Percentiles rank a stretch among this genome's conserved stretches.
Conservation (phyloP, 2,329 filamentous ascomycete species). For the Penicillium sp. region DNA sequence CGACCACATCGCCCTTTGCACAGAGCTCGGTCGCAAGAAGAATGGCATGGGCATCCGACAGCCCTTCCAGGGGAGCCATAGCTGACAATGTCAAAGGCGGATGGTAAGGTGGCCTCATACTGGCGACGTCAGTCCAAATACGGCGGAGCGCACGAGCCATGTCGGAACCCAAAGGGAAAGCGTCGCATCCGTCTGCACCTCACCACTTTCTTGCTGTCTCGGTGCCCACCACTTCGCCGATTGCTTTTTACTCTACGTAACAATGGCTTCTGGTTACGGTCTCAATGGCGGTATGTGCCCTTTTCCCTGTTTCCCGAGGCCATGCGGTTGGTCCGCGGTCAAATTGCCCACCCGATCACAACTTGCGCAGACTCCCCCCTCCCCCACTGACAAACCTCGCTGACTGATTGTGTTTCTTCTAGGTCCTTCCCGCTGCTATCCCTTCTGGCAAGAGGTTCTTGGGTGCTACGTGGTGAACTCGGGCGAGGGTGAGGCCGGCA, state of each 20-base stretch:
- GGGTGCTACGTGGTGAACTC: constrained; percentile 98
- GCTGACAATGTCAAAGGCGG: constrained; percentile 12
- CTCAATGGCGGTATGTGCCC: constrained; percentile 49
- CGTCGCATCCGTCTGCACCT: constrained; percentile 28
- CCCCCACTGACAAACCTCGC: constrained; percentile 16
- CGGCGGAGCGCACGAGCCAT: constrained; percentile 27
- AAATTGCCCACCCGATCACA: constrained; percentile 12
- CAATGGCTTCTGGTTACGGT: constrained; percentile 49
- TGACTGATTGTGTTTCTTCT: constrained; percentile 20
- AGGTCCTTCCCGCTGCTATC: constrained; percentile 82
- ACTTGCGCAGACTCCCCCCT: constrained; percentile 16
- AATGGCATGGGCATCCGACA: constrained; percentile 53
- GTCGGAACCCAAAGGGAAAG: constrained; percentile 31
- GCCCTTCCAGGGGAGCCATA: constrained; percentile 36
- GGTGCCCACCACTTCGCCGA: constrained; percentile 18
- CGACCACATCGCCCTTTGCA: constrained; percentile 48
- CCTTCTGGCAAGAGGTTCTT: constrained; percentile 99
- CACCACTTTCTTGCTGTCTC: constrained; percentile 21
- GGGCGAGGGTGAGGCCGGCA: constrained; percentile 69
- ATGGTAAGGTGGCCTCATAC: constrained; percentile 27
- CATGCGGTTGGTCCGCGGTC: constrained; percentile 8
- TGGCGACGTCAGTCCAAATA: constrained; percentile 21
- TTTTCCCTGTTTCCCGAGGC: not conserved
- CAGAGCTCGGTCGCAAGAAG: constrained; percentile 55
- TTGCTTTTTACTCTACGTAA: constrained; percentile 22